Conservation (phyloP, 2,329 filamentous ascomycete genomes). For the Alternaria sp. region DNA sequence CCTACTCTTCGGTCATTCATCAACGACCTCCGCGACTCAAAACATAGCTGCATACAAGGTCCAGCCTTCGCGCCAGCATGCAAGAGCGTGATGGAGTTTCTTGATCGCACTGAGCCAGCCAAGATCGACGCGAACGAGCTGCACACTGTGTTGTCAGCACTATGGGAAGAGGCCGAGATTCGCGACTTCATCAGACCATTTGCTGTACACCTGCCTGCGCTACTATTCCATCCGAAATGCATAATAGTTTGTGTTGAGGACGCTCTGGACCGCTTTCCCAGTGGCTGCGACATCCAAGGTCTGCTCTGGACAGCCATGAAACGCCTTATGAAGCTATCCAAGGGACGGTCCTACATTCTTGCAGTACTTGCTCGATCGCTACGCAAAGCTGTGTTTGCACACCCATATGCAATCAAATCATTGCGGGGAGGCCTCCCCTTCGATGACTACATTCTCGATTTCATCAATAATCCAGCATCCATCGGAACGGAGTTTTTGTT, state of each 20-base stretch:
- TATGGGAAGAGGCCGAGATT: slow-evolving; percentile 58
- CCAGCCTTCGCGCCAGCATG: slow-evolving; percentile 36
- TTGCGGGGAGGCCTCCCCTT: slow-evolving; percentile 37
- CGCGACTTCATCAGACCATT: slow-evolving; percentile 54
- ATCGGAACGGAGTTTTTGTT: slow-evolving; percentile 54
- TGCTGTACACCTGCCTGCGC: slow-evolving; percentile 43
- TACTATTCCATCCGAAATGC: slow-evolving; percentile 47
- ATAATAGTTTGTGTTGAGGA: slow-evolving; percentile 21
- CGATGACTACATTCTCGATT: slow-evolving; percentile 48
- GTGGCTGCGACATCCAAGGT: not conserved
- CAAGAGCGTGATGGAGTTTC: slow-evolving; percentile 21
- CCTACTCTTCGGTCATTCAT: slow-evolving; percentile 32
- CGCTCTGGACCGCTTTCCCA: not conserved
- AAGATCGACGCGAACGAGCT: slow-evolving; percentile 22
- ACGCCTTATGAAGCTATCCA: slow-evolving; percentile 36
- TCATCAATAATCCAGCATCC: slow-evolving; percentile 50
- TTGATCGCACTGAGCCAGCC: slow-evolving; percentile 21
- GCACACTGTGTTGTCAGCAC: slow-evolving; percentile 34
- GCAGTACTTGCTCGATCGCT: slow-evolving; percentile 38
- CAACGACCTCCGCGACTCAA: slow-evolving; percentile 28
- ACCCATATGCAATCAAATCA: slow-evolving; percentile 33
- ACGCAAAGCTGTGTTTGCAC: slow-evolving; percentile 35
- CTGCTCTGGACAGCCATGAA: slow-evolving; percentile 33
- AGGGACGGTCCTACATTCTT: slow-evolving; percentile 45
- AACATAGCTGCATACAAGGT: slow-evolving; percentile 41